Evolutionary conservation across 2,329 filamentous ascomycete genomes (phyloP).

Genomic region (Talaromyces sp.): DNA sequence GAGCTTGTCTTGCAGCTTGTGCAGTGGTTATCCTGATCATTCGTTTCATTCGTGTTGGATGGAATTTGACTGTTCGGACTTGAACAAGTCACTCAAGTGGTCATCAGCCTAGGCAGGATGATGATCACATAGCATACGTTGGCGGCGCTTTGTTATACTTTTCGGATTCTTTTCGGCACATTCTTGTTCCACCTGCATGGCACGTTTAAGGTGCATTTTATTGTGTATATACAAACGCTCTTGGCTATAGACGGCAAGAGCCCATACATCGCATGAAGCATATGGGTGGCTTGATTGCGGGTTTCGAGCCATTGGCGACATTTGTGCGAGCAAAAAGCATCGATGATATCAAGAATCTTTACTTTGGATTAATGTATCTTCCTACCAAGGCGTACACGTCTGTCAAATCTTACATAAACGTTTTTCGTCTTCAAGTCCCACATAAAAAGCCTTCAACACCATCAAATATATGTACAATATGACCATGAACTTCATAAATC

Average conservation of each 20-base stretch:
- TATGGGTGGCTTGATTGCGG: not conserved
- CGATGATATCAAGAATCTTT: not conserved
- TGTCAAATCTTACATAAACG: not conserved
- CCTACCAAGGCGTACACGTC: not conserved
- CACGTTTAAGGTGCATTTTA: not conserved
- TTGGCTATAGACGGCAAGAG: not conserved
- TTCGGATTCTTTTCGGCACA: not conserved
- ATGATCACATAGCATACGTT: not conserved
- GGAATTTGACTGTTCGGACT: slow-evolving; percentile 26
- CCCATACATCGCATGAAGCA: not conserved
- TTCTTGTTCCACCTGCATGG: not conserved
- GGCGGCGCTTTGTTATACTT: not conserved
- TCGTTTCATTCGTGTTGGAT: slow-evolving; percentile 34
- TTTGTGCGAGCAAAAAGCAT: not conserved
- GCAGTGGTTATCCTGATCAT: slow-evolving; percentile 27
- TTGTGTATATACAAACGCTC: not conserved
- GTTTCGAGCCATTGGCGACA: not conserved
- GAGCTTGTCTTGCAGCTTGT: slow-evolving; percentile 30
- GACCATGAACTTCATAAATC: not conserved
- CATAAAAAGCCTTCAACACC: not conserved
- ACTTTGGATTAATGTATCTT: not conserved
- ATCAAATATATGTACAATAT: slow-evolving; percentile 2
- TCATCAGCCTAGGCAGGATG: not conserved
- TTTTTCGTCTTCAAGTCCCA: not conserved
- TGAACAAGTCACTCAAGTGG: slow-evolving; percentile 21